phyloP scores from a whole-genome alignment of 768 basidiomycete genomes.

The Gymnopilus dilepis region DNA sequence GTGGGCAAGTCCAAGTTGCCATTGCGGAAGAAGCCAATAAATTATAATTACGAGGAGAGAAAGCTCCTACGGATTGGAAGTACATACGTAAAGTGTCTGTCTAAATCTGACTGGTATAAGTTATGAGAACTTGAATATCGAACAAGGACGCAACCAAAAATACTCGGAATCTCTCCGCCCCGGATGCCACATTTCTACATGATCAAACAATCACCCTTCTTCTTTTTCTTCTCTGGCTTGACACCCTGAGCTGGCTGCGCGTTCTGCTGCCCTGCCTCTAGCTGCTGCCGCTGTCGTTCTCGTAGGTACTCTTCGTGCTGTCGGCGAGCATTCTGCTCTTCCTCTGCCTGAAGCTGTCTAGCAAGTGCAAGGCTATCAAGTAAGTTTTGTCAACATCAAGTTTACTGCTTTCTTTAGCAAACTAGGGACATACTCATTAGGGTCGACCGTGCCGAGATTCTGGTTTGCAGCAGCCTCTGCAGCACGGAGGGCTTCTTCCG shows the following conservation, averaged over 20 bases:
- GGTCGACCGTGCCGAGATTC: slow-evolving; percentile 43
- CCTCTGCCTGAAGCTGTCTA: slow-evolving; percentile 78
- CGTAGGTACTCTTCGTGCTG: slow-evolving; percentile 38
- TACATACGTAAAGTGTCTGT: too few species aligned
- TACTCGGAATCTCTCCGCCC: too few species aligned
- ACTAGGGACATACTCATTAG: slow-evolving; percentile 60
- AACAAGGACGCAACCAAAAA: too few species aligned
- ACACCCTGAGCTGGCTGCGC: slow-evolving; percentile 29
- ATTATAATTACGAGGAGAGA: too few species aligned
- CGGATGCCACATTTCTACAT: slow-evolving; percentile 52
- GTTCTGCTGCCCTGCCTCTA: slow-evolving; percentile 31
- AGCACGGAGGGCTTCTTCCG: slow-evolving; percentile 60
- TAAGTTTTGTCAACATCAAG: not conserved
- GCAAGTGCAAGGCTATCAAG: slow-evolving; percentile 67
- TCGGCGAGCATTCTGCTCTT: slow-evolving; percentile 59
- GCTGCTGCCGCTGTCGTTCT: slow-evolving; percentile 30
- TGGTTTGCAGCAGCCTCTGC: slow-evolving; percentile 50
- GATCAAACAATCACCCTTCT: slow-evolving; percentile 60
- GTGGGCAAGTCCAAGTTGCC: too few species aligned
- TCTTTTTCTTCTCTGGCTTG: slow-evolving; percentile 43
- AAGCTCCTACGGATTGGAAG: too few species aligned
- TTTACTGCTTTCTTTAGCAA: slow-evolving; percentile 5
- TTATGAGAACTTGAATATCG: slow-evolving; percentile 6
- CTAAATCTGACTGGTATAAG: not conserved
- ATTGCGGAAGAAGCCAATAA: too few species aligned